Base-by-base conservation (phyloP, 164 flowering plant species). In the Annona squamosa region DNA sequence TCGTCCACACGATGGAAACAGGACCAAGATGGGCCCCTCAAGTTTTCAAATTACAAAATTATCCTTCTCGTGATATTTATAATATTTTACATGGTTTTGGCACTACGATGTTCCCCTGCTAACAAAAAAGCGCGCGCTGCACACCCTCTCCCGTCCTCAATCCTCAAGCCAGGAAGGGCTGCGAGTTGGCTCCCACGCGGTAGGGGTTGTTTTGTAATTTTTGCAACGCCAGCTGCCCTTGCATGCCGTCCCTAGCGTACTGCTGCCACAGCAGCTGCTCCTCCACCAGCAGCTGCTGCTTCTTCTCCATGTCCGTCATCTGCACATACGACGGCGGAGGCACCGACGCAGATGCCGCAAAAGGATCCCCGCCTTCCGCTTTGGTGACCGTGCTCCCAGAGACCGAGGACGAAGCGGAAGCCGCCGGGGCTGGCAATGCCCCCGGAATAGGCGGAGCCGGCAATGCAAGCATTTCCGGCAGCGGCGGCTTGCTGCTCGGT, bases 261-360 rank as follows among this genome's bases (percentile, higher is more conserved):
- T 92, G 93, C 42, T 92, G 91, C 99, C 99, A 92, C 96, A 92
- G 78, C 10, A 80, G 0, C 74, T 89, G 97, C 77, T 94, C 97
- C 75, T 92, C 86, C 73, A 81, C 73, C 81, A 90, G 63, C 70
- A 86, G 64, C 78, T 77, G 82, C 74, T 88, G 97, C 81, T 92
- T 92, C 84, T 81, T 87, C 85, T 95, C 99, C 87, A 90, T 80
- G 45, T 91, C 99, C 41, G 92, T 83, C 89, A 94, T 92, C 74
- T 91, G 97, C 73, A 91, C 96, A 44, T 88, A 92, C 0, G 94
- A 9, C 1, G 97, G 99, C 5, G 97, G 93, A 1, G 97, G 78
- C 75, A 92, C 83, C 0, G 73, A 74, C 1, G 83, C 64, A 0
- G 98, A 92, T 1, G 93, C 92, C 0, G 92, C 90, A 79, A 92